Evolutionary conservation across 2,329 filamentous ascomycete species (phyloP).

Genomic region (Plenodomus lindquistii): DNA sequence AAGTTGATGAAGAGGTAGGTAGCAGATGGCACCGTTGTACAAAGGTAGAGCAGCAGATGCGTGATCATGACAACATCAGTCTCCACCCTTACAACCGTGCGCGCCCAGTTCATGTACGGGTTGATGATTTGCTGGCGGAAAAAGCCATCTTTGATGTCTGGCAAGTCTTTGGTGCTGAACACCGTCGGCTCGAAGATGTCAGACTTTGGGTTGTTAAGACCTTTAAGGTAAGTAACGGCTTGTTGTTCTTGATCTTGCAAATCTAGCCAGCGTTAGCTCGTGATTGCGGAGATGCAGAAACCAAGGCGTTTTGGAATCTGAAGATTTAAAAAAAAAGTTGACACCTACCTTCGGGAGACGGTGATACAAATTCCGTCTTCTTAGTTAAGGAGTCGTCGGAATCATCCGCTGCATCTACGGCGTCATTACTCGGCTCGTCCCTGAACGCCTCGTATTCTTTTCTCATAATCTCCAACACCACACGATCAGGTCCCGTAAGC

Average conservation of each 20-base stretch:
- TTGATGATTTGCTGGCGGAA: slow-evolving; percentile 56
- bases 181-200: slow-evolving; percentile 60
- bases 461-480: slow-evolving; percentile 34
- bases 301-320: neutral
- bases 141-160: slow-evolving; percentile 45
- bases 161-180: slow-evolving; percentile 57
- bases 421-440: neutral
- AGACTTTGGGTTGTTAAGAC: slow-evolving; percentile 54
- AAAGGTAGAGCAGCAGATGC: slow-evolving; percentile 72
- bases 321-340: neutral
- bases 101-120: slow-evolving; percentile 63
- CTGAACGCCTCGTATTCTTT: slow-evolving; percentile 32
- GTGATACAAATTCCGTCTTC: slow-evolving; percentile 30
- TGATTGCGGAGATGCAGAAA: neutral
- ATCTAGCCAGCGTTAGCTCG: slow-evolving; percentile 21
- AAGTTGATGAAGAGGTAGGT: slow-evolving; percentile 68
- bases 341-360: slow-evolving; percentile 35
- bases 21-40: slow-evolving; percentile 71
- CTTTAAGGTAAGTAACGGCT: slow-evolving; percentile 51
- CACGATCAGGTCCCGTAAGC: slow-evolving; percentile 35
- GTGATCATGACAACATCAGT: slow-evolving; percentile 80
- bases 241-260: slow-evolving; percentile 34
- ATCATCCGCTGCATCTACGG: slow-evolving; percentile 21
- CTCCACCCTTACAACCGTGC: slow-evolving; percentile 62
- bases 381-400: slow-evolving; percentile 30